These are phyloP conservation scores for Daldinia sp. DNA, from an alignment of 2,329 filamentous ascomycete species.

Conservation along the genomic window DNA sequence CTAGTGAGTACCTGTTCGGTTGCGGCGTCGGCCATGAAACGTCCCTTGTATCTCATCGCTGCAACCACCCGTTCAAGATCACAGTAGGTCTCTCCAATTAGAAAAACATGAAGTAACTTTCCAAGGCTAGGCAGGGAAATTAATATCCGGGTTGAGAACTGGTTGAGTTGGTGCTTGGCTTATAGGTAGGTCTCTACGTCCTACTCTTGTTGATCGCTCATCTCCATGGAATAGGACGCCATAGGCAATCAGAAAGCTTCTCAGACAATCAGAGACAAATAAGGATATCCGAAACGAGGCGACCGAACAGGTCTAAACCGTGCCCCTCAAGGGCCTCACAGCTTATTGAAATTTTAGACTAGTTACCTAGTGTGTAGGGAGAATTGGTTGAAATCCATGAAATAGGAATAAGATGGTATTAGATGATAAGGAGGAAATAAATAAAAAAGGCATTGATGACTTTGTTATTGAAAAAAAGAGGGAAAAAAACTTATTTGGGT, in stretches of 20 bases:
- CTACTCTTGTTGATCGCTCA: background rate
- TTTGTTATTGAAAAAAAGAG: background rate
- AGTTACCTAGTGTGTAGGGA: background rate
- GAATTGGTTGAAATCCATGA: background rate
- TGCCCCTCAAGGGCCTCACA: background rate
- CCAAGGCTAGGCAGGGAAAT: background rate
- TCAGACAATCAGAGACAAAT: background rate
- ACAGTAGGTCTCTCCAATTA: background rate
- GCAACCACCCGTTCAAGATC: conserved; percentile 13
- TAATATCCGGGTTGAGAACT: background rate
- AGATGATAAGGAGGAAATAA: background rate
- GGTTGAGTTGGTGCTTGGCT: background rate
- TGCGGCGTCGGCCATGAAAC: background rate
- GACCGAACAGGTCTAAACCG: background rate
- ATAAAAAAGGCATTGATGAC: background rate
- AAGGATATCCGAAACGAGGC: conserved; percentile 1
- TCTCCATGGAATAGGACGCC: background rate
- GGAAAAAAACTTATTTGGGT: no score
- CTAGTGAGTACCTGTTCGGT: background rate
- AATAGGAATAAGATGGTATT: background rate
- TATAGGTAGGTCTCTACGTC: background rate
- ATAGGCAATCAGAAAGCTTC: background rate
- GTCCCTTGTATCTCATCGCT: conserved; percentile 2
- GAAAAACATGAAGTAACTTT: background rate
- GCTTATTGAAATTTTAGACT: background rate